Percentiles rank a stretch among this genome's conserved stretches.
Conservation (phyloP, 495 filamentous ascomycete genomes). For the Podospora tetraspora region DNA sequence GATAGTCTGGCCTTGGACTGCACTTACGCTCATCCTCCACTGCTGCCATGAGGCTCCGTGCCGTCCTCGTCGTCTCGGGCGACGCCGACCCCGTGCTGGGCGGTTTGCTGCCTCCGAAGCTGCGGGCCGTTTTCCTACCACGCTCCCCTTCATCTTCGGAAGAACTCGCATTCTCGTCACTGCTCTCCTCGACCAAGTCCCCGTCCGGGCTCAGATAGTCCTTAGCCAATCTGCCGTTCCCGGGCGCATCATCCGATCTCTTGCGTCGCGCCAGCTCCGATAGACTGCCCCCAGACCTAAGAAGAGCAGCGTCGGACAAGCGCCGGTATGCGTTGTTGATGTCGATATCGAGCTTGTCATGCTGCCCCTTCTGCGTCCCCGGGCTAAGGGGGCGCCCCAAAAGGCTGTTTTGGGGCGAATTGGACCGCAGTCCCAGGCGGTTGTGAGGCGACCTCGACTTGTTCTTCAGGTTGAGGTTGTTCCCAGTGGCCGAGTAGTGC, state of each 20-base stretch:
- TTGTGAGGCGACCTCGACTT: constrained; percentile 56
- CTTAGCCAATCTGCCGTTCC: constrained; percentile 62
- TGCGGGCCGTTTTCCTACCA: constrained; percentile 43
- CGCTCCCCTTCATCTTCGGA: constrained; percentile 48
- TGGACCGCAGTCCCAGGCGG: constrained; percentile 51
- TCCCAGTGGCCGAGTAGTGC: constrained; percentile 42
- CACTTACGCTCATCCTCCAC: constrained; percentile 75
- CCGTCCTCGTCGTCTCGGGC: constrained; percentile 29
- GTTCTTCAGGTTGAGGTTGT: constrained; percentile 31
- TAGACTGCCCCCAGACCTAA: constrained; percentile 50
- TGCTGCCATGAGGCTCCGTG: constrained; percentile 57
- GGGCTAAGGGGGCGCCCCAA: constrained; percentile 36
- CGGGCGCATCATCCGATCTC: constrained; percentile 35
- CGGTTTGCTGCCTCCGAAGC: constrained; percentile 25
- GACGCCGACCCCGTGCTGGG: constrained; percentile 5
- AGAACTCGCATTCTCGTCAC: constrained; percentile 48
- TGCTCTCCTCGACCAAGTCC: constrained; percentile 52
- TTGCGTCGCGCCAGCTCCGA: constrained; percentile 48
- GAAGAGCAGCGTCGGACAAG: constrained; percentile 60
- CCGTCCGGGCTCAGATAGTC: constrained; percentile 62
- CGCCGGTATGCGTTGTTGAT: constrained; percentile 56
- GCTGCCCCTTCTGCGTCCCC: constrained; percentile 39
- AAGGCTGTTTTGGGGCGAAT: constrained; percentile 47
- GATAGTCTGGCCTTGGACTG: background rate
- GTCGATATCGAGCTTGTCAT: constrained; percentile 50